These are phyloP conservation scores for Hondaea fermentalgiana DNA, from an alignment of 108 stramenopile species.

Conservation along the genomic window DNA sequence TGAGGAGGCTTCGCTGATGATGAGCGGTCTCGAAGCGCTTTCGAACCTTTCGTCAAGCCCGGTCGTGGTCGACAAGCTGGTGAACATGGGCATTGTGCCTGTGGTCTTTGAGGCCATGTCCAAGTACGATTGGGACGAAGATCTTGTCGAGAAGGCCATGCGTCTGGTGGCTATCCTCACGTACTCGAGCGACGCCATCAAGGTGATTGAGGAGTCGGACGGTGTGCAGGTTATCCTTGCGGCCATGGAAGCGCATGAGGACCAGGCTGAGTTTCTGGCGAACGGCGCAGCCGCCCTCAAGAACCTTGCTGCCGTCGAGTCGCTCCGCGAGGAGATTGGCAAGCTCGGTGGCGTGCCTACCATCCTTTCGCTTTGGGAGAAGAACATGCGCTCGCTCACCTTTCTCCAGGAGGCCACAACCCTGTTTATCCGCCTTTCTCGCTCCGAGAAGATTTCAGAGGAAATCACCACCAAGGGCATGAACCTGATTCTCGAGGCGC, in stretches of 20 bases:
- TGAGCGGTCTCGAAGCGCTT: neutral
- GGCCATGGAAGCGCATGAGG: conserved; percentile 20
- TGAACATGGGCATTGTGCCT: neutral
- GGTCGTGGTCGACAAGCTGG: neutral
- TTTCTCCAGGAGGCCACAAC: neutral
- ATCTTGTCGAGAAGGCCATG: neutral
- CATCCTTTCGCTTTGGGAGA: neutral
- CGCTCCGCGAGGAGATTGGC: neutral
- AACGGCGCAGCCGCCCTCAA: neutral
- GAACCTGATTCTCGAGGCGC: conserved; percentile 17
- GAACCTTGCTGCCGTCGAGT: neutral
- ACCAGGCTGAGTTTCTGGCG: neutral
- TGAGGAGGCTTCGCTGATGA: neutral
- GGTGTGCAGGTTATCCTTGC: conserved; percentile 4
- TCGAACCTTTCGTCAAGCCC: neutral
- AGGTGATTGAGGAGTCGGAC: neutral
- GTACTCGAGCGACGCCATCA: neutral
- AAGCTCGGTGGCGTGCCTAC: neutral
- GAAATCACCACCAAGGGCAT: neutral
- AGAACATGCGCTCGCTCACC: neutral
- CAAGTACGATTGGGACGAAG: conserved; percentile 23
- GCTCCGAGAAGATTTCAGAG: neutral
- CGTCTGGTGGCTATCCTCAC: conserved; percentile 26
- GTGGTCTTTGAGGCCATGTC: neutral
- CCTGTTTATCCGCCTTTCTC: neutral